Evolutionary conservation across 83 land plant species (phyloP).

Genomic region (Thuja plicata): DNA sequence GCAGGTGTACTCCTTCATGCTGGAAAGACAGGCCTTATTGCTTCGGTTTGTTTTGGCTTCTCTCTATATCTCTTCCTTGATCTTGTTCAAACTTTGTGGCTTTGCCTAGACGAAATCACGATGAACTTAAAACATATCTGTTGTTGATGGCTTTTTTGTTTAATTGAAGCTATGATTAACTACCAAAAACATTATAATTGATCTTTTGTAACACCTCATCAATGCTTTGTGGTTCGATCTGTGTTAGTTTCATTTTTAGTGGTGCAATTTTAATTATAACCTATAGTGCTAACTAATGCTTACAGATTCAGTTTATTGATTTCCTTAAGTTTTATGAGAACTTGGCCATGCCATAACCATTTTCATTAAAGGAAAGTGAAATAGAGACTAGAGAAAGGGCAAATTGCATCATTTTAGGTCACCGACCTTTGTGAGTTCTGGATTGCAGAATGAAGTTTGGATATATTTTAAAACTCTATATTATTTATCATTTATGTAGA

Average conservation of each 20-base stretch:
- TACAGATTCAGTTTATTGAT: not conserved
- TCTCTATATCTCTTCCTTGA: not conserved
- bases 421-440: not conserved
- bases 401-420: not conserved
- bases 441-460: not conserved
- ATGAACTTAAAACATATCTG: not conserved
- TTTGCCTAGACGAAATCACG: not conserved
- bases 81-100: not conserved
- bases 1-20: conserved; percentile 88
- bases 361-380: not conserved
- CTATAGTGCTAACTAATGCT: not conserved
- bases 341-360: not conserved
- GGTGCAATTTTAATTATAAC: not conserved
- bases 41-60: conserved; percentile 61
- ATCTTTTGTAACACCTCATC: not conserved
- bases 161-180: not conserved
- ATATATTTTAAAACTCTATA: not conserved
- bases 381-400: not conserved
- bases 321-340: not conserved
- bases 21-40: conserved; percentile 91
- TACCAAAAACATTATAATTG: not conserved
- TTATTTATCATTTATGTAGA: not conserved
- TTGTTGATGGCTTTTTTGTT: conserved; percentile 1
- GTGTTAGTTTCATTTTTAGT: not conserved
- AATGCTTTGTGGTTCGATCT: not conserved